Evolutionary conservation across 1,284 basidiomycete species (phyloP), one percentile per base, ranked within the genome.

Genomic region (Cystobasidium slooffiae): DNA sequence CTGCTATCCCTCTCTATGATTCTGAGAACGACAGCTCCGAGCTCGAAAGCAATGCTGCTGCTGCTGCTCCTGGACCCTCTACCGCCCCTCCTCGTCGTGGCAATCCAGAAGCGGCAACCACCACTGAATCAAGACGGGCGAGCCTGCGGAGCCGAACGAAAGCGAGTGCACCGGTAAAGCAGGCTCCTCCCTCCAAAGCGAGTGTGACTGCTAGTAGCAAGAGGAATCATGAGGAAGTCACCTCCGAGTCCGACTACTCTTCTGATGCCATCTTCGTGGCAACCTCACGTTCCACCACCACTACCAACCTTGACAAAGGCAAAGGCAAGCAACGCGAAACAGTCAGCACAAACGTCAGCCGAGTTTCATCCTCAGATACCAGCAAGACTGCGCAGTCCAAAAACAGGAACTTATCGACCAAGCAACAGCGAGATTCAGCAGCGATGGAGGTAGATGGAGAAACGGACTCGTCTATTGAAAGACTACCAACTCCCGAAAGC

Each of bases 171-270:
- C 8, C 9, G 47, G 7, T 39, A n/a, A 62, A 43, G 39, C 56
- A 16, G 43, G 37, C 56, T 41, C 22, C 12, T 41, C 37, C 16
- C 2, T 6, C 9, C 39, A 43, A 7, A 18, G 16, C 37, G 43
- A 22, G 56, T 10, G 12, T 41, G 24, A 24, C 53, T 59, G 31
- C 31, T 5, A 39, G 14, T 12, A 18, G 6, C 12, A 56, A 56
- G 55, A 31, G 8, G 20, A 37, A 31, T 6, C 56, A 5, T 9
- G 37, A 43, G 37, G 37, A 59, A 18, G 9, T 59, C 52, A 51
- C 18, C 68, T 47, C 68, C 22, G 49, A 72, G 16, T 61, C 49
- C 16, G 59, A 63, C 18, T 59, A 70, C 8, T 56, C 39, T 0
- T 56, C 66, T 56, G 47, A 49, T 58, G 66, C 37, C 43, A 10